Base-by-base conservation (phyloP, 1,284 basidiomycete genomes). In the Ceraceosorus guamensis region DNA sequence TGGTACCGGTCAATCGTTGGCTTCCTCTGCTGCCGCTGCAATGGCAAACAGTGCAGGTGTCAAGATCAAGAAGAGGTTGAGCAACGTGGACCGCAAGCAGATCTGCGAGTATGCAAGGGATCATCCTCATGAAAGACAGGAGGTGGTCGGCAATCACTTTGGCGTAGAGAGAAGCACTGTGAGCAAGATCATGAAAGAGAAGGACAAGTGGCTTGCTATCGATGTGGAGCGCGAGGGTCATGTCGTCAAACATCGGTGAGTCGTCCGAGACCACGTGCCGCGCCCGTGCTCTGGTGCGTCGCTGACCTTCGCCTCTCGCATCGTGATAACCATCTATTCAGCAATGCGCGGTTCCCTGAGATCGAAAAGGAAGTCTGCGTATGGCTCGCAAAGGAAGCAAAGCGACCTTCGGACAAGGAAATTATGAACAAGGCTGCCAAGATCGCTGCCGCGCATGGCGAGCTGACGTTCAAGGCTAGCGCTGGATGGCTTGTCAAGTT, bases 401-500 rank as follows among this genome's bases (percentile, higher is more conserved):
- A 79, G 37, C 68, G 79, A 57, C 81, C 91, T 56, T 84, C 83
- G 31, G 90, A 92, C 76, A 79, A 82, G 2, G 79, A 82, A 60
- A 85, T 92, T 56, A 84, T 85, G 55, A 77, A 80, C 33, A 84
- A 85, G 68, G 89, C 89, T 18, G 83, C 83, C 55, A 81, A 85
- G 62, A 80, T 87, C 53, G 87, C 87, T 2, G 78, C 79, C 46
- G 77, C 75, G 24, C 79, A 85, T 52, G 79, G 81, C 4, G 58
- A 83, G 83, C 66, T 63, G 70, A 41, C 37, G 37, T 92, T 92
- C 83, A 92, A 91, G 78, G 89, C 88, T 30, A 88, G 86, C 64
- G 84, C 86, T 16, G 88, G 89, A 4, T 92, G 89, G 89, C 82
- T 92, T 55, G 89, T 91, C 70, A 89, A 89, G 76, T 92, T 91